These are phyloP conservation scores for Veloboletus limbatus DNA, from an alignment of 1,284 basidiomycete species.

Conservation along the genomic window DNA sequence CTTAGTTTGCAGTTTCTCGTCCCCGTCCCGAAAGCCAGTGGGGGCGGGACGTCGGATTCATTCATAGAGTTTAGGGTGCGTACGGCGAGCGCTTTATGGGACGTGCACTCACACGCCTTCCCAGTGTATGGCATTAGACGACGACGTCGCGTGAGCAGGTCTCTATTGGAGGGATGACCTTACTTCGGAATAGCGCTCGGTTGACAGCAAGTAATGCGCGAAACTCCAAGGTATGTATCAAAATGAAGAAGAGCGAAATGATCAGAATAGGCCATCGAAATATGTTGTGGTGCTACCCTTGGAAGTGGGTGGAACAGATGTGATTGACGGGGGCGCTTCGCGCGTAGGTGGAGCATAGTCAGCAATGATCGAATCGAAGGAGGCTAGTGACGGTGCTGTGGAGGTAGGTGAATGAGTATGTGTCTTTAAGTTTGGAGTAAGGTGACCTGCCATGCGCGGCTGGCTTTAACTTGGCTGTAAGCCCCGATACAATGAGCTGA, in stretches of 20 bases:
- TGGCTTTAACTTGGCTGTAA: slow-evolving; percentile 61
- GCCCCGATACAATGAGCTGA: slow-evolving; percentile 66
- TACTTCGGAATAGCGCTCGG: neutral
- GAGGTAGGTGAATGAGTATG: slow-evolving; percentile 9
- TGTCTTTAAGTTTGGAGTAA: neutral
- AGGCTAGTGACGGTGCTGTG: slow-evolving; percentile 40
- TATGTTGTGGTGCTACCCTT: slow-evolving; percentile 31
- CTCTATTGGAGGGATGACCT: neutral
- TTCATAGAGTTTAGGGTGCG: slow-evolving; percentile 85
- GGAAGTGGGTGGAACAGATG: slow-evolving; percentile 7
- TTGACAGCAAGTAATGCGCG: neutral
- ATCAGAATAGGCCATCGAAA: slow-evolving; percentile 46
- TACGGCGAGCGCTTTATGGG: slow-evolving; percentile 8
- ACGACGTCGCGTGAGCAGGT: slow-evolving; percentile 21
- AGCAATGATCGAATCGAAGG: slow-evolving; percentile 69
- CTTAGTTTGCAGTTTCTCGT: slow-evolving; percentile 87
- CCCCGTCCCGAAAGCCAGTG: slow-evolving; percentile 53
- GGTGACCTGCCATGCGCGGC: slow-evolving; percentile 45
- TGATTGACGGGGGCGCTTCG: slow-evolving; percentile 18
- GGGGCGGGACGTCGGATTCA: slow-evolving; percentile 49
- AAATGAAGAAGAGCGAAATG: neutral
- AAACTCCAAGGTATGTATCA: slow-evolving; percentile 22
- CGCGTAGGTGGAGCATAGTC: slow-evolving; percentile 54
- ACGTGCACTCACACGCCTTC: slow-evolving; percentile 14
- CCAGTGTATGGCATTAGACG: slow-evolving; percentile 35